Percentiles rank a stretch among this genome's conserved stretches.
These are phyloP conservation scores for Phanerochaete carnosa DNA, from an alignment of 768 basidiomycete genomes.

Conservation along the genomic window DNA sequence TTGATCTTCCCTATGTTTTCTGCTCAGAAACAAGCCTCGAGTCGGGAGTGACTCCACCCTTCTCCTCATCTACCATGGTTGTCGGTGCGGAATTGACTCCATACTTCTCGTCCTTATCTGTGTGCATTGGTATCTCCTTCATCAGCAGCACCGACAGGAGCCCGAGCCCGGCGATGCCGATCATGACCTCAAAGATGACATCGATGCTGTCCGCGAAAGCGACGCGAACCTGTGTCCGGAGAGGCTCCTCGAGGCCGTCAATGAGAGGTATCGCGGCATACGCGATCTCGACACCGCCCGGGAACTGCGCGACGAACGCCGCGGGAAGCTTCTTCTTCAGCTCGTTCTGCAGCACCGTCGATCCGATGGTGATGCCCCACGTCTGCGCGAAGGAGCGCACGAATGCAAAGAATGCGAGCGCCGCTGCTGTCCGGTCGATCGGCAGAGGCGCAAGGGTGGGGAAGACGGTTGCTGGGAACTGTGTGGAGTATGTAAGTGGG, in stretches of 20 bases:
- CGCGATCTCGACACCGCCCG: conserved; percentile 37
- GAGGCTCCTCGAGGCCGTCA: conserved; percentile 28
- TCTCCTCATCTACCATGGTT: neutral
- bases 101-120: conserved; percentile 15
- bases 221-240: conserved; percentile 31
- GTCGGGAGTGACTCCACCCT: neutral
- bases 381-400: conserved; percentile 22
- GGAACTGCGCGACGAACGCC: conserved; percentile 32
- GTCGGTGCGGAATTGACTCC: conserved; percentile 1
- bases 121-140: conserved; percentile 23
- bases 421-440: conserved; percentile 30
- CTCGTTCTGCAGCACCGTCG: conserved; percentile 45
- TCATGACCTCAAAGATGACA: conserved; percentile 41
- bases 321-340: conserved; percentile 39
- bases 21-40: neutral
- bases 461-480: conserved; percentile 18
- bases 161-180: conserved; percentile 37
- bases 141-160: conserved; percentile 32
- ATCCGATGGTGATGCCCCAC: conserved; percentile 46
- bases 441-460: conserved; percentile 34
- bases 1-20: neutral
- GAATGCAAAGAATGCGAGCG: conserved; percentile 34
- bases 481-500: neutral
- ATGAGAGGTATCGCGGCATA: conserved; percentile 47
- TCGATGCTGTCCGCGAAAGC: conserved; percentile 40